phyloP scores from a whole-genome alignment of 805 yeast genomes.

The Sugiyamaella mastotermitis region DNA sequence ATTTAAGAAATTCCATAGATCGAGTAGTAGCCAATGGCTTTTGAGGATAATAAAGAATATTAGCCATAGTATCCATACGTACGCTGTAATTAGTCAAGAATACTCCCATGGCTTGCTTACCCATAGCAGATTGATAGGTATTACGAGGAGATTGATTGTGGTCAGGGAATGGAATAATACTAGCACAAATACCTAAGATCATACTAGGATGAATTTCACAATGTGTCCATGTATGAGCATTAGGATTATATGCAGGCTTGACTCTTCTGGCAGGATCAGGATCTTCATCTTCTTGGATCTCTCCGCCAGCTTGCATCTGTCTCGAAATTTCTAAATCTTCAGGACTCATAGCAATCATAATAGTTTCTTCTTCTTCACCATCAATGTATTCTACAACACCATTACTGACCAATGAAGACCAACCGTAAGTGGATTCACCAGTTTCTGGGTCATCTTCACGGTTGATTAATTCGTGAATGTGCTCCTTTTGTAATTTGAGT shows the following conservation, averaged over 20 bases:
- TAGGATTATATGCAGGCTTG: slow-evolving; percentile 56
- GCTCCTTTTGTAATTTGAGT: slow-evolving; percentile 77
- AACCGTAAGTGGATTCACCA: slow-evolving; percentile 51
- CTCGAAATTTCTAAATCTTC: slow-evolving; percentile 79
- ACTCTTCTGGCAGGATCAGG: slow-evolving; percentile 81
- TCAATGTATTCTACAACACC: slow-evolving; percentile 96
- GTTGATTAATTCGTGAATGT: slow-evolving; percentile 62
- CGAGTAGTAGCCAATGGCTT: slow-evolving; percentile 97
- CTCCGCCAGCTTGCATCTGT: slow-evolving; percentile 34
- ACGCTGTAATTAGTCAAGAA: slow-evolving; percentile 90
- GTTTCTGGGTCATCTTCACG: slow-evolving; percentile 35
- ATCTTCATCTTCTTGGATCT: slow-evolving; percentile 37
- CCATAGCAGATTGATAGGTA: slow-evolving; percentile 99
- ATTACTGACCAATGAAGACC: slow-evolving; percentile 75
- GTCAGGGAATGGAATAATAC: slow-evolving; percentile 98
- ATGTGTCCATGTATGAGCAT: slow-evolving; percentile 85
- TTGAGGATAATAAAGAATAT: slow-evolving; percentile 93
- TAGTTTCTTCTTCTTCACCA: slow-evolving; percentile 98
- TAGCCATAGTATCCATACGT: slow-evolving; percentile 99
- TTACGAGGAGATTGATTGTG: slow-evolving; percentile 99
- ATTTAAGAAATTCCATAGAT: slow-evolving; percentile 94
- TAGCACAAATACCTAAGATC: slow-evolving; percentile 98
- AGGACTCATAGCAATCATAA: slow-evolving; percentile 97
- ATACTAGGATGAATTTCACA: slow-evolving; percentile 99
- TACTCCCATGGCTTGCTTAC: slow-evolving; percentile 99